Conservation (phyloP, 2,329 filamentous ascomycete species). For the Nakataea oryzae region DNA sequence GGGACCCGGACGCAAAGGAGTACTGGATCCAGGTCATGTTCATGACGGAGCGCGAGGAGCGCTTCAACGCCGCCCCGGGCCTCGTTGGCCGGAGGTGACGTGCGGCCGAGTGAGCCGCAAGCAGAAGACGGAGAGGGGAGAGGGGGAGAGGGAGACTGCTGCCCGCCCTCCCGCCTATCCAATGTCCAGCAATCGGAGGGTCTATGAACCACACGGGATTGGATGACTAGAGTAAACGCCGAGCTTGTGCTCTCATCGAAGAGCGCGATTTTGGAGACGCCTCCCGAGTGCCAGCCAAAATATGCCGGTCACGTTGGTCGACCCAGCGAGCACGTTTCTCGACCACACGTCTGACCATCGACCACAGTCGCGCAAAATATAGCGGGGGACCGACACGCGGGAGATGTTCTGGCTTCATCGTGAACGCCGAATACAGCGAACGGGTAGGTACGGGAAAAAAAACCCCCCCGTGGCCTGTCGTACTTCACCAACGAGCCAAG, state of each 20-base stretch:
- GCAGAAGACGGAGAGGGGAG: not conserved
- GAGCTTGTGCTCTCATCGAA: no score
- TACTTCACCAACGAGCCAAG: not conserved
- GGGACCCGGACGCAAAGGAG: constrained; percentile 90
- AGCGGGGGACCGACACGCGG: no score
- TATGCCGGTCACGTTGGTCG: no score
- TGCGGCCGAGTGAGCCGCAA: not conserved
- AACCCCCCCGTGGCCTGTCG: not conserved
- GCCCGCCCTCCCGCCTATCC: no score
- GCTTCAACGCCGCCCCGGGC: constrained; percentile 60
- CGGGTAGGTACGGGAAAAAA: no score
- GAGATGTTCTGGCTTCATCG: not conserved
- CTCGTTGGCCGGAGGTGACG: constrained; percentile 36
- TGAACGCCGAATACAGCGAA: not conserved
- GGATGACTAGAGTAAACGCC: not conserved
- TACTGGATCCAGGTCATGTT: constrained; percentile 98
- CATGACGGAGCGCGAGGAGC: constrained; percentile 94
- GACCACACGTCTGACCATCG: not conserved
- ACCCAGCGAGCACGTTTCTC: no score
- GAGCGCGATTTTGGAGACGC: no score
- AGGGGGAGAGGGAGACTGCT: no score
- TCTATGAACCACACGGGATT: no score
- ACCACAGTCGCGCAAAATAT: not conserved
- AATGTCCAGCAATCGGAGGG: no score
- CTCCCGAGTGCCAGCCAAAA: not conserved